Base-by-base conservation (phyloP, 176 grass and related monocot species). In the Paspalum vaginatum region DNA sequence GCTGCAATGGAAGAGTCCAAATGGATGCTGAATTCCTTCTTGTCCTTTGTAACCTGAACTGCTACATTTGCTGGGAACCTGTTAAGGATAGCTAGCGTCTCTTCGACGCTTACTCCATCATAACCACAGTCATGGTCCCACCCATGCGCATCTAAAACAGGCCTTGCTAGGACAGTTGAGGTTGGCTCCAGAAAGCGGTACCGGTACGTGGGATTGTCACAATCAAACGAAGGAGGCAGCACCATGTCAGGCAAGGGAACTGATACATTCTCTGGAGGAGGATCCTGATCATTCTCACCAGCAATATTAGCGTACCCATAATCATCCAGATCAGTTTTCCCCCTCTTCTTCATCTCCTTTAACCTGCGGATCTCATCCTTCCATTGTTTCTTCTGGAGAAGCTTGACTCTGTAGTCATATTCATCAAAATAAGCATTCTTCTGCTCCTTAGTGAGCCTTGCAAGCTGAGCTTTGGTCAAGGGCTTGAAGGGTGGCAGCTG, bases 91-190 rank as follows among this genome's bases (percentile, higher is more conserved):
- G 91, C 90, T 6, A 99, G 91, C 5, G 71, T 88, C 51, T 93
- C 92, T 82, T 96, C 97, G 43, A 99, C 65, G 39, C 92, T 99
- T 24, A 99, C 86, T 26, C 97, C 97, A 78, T 99, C 97, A 61
- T 96, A 96, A 32, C 97, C 97, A 63, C 84, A 95, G 70, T 99
- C 97, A 89, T 99, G 97, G 84, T 99, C 97, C 97, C 97, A 99
- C 57, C 97, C 85, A 63, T 95, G 86, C 0, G 87, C 82, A 75
- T 93, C 88, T 71, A 95, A 69, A 67, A 98, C 84, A 69, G 97
- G 97, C 78, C 93, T 86, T 75, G 97, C 88, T 64, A 99, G 78
- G 47, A 96, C 60, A 65, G 83, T 88, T 8, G 88, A 93, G 2
- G 88, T 95, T 69, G 88, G 76, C 69, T 99, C 97, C 46, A 93